A percentile compares a stretch with the other conserved stretches of the same genome.
Conservation (phyloP, 306 rosid genomes). For the Dryas alaskensis region DNA sequence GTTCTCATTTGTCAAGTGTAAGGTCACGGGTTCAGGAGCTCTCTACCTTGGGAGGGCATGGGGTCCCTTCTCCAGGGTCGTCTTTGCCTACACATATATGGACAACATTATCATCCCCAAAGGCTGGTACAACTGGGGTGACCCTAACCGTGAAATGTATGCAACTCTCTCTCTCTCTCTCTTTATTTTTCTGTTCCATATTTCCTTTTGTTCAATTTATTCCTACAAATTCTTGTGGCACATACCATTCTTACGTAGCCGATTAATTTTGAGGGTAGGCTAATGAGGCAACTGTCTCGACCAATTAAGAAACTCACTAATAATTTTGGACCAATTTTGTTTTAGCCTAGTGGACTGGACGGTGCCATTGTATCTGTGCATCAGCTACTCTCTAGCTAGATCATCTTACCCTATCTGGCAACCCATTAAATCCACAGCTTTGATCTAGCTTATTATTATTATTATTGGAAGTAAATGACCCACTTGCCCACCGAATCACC, state of each 20-base stretch:
- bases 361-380: too few species aligned
- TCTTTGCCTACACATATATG: conserved; percentile 88
- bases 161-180: neutral
- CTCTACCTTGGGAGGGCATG: conserved; percentile 96
- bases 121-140: conserved; percentile 99
- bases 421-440: too few species aligned
- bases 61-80: conserved; percentile 94
- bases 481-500: neutral
- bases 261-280: too few species aligned
- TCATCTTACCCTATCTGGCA: too few species aligned
- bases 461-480: neutral
- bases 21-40: conserved; percentile 97
- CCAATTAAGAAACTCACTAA: too few species aligned
- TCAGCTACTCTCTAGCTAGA: too few species aligned
- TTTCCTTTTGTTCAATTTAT: neutral
- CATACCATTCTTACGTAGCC: too few species aligned
- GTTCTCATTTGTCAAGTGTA: conserved; percentile 91
- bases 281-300: too few species aligned
- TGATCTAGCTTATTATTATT: too few species aligned
- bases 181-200: neutral
- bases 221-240: too few species aligned
- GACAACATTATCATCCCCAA: conserved; percentile 94
- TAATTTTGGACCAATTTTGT: too few species aligned
- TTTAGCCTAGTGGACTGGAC: too few species aligned
- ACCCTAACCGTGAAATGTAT: conserved; percentile 87